A percentile compares a stretch with the other conserved stretches of the same genome.
These are phyloP conservation scores for Didymella keratinophila DNA, from an alignment of 2,329 filamentous ascomycete genomes.

Conservation along the genomic window DNA sequence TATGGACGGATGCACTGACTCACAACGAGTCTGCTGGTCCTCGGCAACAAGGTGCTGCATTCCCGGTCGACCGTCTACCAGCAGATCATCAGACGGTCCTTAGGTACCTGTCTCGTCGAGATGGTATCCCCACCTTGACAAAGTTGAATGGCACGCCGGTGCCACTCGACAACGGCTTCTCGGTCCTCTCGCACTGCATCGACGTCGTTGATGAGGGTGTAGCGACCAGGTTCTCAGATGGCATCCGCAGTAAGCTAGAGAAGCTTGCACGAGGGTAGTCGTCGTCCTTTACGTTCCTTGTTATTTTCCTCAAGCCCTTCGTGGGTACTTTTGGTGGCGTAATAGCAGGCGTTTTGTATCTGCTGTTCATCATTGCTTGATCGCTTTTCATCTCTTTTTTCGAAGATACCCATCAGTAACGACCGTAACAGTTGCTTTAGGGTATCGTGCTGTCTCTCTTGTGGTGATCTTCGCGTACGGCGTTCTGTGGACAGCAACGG, in stretches of 20 bases:
- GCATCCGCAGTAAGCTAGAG: conserved; percentile 62
- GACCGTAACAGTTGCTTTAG: conserved; percentile 26
- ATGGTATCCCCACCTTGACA: conserved; percentile 62
- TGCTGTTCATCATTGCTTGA: conserved; percentile 1
- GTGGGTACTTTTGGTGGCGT: conserved; percentile 7
- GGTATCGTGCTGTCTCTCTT: conserved; percentile 16
- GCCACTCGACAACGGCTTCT: conserved; percentile 57
- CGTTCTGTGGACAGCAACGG: conserved; percentile 21
- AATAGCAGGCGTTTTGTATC: conserved; percentile 19
- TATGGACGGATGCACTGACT: conserved; percentile 62
- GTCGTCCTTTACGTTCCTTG: background rate
- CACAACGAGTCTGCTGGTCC: conserved; percentile 56
- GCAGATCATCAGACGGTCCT: conserved; percentile 61
- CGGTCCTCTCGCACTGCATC: conserved; percentile 61
- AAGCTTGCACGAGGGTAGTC: conserved; percentile 50
- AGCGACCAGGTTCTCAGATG: conserved; percentile 62
- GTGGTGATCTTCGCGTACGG: conserved; percentile 11
- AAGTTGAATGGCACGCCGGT: conserved; percentile 59
- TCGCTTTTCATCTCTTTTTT: conserved; percentile 26
- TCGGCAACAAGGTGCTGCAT: conserved; percentile 51
- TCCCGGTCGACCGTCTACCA: conserved; percentile 60
- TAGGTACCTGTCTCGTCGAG: conserved; percentile 61
- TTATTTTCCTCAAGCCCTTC: conserved; percentile 11
- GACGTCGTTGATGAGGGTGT: conserved; percentile 62
- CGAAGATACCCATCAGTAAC: conserved; percentile 27